These are phyloP conservation scores for Cytospora piceae DNA, from an alignment of 2,329 filamentous ascomycete genomes.

Conservation along the genomic window DNA sequence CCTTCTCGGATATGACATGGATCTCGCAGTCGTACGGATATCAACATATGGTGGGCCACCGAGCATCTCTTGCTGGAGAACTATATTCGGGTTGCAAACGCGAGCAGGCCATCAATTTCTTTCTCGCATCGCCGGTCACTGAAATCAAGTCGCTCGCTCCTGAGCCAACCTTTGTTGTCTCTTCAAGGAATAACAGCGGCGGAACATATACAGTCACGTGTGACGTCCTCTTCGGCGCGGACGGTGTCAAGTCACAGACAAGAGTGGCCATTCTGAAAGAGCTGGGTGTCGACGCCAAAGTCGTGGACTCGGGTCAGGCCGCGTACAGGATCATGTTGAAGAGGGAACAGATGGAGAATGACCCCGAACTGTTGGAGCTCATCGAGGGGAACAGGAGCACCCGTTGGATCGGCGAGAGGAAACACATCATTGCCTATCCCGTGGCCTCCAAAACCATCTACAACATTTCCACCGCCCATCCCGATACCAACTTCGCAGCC, in stretches of 20 bases:
- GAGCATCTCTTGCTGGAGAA: constrained; percentile 59
- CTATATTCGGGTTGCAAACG: constrained; percentile 62
- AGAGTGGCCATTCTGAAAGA: constrained; percentile 45
- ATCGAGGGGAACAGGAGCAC: constrained; percentile 61
- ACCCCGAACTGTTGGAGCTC: constrained; percentile 57
- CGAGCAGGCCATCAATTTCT: constrained; percentile 59
- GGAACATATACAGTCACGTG: constrained; percentile 50
- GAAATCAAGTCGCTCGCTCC: constrained; percentile 54
- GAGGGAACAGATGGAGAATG: constrained; percentile 47
- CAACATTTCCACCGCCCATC: constrained; percentile 67
- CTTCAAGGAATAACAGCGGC: constrained; percentile 47
- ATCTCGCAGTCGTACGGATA: constrained; percentile 61
- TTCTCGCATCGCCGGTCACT: constrained; percentile 54
- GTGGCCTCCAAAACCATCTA: constrained; percentile 66
- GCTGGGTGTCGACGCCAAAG: constrained; percentile 43
- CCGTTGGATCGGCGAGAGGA: constrained; percentile 68
- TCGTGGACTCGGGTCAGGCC: constrained; percentile 54
- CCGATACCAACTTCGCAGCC: constrained; percentile 60
- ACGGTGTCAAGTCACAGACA: constrained; percentile 56
- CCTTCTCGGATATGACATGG: constrained; percentile 61
- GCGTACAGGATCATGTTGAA: constrained; percentile 59
- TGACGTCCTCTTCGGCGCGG: constrained; percentile 56
- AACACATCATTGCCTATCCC: constrained; percentile 70
- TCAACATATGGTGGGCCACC: constrained; percentile 69
- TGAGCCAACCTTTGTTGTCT: constrained; percentile 55